Percentiles rank a stretch among this genome's conserved stretches.
Conservation (phyloP, 148 eudicot genomes). For the Arctostaphylos glauca region DNA sequence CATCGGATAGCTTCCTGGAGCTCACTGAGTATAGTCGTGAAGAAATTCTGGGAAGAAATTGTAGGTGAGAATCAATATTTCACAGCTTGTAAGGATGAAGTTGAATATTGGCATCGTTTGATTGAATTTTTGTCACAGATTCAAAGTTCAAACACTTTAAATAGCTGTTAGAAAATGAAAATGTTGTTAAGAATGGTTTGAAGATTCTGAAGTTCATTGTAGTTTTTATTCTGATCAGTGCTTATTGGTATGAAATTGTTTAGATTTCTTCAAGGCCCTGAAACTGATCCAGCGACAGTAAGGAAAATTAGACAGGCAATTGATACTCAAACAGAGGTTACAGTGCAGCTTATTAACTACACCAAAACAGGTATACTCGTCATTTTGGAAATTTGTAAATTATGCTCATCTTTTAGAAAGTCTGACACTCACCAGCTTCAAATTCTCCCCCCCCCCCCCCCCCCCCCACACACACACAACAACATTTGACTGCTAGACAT, state of each 20-base stretch:
- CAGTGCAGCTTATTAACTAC: slow-evolving; percentile 97
- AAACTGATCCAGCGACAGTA: slow-evolving; percentile 93
- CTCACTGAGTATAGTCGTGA: slow-evolving; percentile 96
- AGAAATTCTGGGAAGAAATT: slow-evolving; percentile 95
- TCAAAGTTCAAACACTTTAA: neutral
- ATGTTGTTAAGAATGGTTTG: neutral
- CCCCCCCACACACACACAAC: neutral
- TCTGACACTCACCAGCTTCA: neutral
- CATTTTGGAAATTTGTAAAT: slow-evolving; percentile 10
- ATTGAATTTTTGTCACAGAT: neutral
- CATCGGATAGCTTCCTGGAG: slow-evolving; percentile 99
- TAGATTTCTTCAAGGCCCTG: slow-evolving; percentile 98
- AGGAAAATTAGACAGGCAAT: slow-evolving; percentile 87
- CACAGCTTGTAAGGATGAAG: neutral
- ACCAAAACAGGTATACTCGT: slow-evolving; percentile 73
- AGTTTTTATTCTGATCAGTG: neutral
- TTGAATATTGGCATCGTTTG: neutral
- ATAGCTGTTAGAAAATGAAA: neutral
- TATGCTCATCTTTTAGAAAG: neutral
- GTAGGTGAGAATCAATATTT: slow-evolving; percentile 51
- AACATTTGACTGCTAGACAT: neutral
- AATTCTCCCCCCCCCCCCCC: neutral
- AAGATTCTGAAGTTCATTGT: neutral
- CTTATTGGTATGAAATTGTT: slow-evolving; percentile 4
- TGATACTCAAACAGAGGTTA: slow-evolving; percentile 74